A percentile compares a stretch with the other conserved stretches of the same genome.
These are phyloP conservation scores for Crucihimalaya himalaica DNA, from an alignment of 345 rosid species.

Conservation along the genomic window DNA sequence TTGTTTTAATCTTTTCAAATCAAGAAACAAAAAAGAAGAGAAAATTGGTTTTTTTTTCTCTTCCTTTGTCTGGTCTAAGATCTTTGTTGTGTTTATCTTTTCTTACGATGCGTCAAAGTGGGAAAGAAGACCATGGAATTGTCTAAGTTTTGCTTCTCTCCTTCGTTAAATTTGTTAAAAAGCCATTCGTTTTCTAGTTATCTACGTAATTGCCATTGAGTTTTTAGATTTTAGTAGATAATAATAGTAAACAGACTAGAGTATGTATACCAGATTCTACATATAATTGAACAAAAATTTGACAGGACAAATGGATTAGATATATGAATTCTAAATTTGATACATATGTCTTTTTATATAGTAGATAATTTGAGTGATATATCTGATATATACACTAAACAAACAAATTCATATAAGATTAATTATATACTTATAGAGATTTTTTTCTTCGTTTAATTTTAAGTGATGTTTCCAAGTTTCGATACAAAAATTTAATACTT, in stretches of 20 bases:
- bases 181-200: not conserved
- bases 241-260: not conserved
- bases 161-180: not conserved
- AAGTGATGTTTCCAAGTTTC: too few species aligned
- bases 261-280: not conserved
- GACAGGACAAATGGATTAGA: not conserved
- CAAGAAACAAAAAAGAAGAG: not conserved
- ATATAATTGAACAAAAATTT: not conserved
- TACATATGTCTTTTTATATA: too few species aligned
- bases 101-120: slow-evolving; percentile 38
- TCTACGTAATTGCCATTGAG: slow-evolving; percentile 16
- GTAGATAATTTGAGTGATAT: too few species aligned
- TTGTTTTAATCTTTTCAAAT: not conserved
- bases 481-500: too few species aligned
- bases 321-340: not conserved
- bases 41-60: not conserved
- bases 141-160: slow-evolving; percentile 30
- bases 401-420: not conserved
- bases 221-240: not conserved
- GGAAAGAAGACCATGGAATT: slow-evolving; percentile 35
- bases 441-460: too few species aligned
- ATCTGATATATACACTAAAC: not conserved
- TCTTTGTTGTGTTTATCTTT: slow-evolving; percentile 18
- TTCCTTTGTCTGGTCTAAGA: slow-evolving; percentile 29
- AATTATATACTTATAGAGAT: not conserved